These are phyloP conservation scores for Amniculicola lignicola DNA, from an alignment of 495 filamentous ascomycete genomes.

Conservation along the genomic window DNA sequence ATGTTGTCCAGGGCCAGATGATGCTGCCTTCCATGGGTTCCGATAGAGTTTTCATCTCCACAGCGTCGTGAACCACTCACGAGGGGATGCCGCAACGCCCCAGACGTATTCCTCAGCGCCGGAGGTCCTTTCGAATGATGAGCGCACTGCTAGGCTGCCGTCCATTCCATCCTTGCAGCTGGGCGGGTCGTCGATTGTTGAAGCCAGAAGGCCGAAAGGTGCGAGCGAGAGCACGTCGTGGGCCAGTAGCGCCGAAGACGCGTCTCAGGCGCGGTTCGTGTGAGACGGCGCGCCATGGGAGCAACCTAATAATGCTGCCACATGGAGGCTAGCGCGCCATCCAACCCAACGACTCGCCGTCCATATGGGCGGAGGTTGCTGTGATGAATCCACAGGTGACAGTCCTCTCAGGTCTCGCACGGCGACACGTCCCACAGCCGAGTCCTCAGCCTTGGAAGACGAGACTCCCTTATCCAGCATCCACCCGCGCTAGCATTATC, in stretches of 20 bases:
- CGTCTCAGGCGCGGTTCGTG: constrained; percentile 31
- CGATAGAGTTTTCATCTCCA: constrained; percentile 27
- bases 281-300: constrained; percentile 27
- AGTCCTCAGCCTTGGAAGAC: too few species aligned
- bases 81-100: not conserved
- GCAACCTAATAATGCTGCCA: constrained; percentile 29
- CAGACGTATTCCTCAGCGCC: too few species aligned
- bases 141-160: too few species aligned
- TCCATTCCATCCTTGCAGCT: too few species aligned
- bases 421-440: too few species aligned
- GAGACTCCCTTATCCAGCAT: too few species aligned
- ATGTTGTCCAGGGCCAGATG: constrained; percentile 2
- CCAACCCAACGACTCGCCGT: constrained; percentile 24
- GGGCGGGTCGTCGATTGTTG: constrained; percentile 1
- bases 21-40: constrained; percentile 19
- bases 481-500: constrained; percentile 14
- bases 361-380: too few species aligned
- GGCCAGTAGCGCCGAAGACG: constrained; percentile 7
- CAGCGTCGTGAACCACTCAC: constrained; percentile 8
- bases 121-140: too few species aligned
- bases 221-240: constrained; percentile 5
- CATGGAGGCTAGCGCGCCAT: constrained; percentile 20
- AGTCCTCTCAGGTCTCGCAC: too few species aligned
- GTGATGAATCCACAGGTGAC: too few species aligned
- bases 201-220: constrained; percentile 21